Base-by-base conservation (phyloP, 208 protist genomes). In the Crithidia mellificae region DNA sequence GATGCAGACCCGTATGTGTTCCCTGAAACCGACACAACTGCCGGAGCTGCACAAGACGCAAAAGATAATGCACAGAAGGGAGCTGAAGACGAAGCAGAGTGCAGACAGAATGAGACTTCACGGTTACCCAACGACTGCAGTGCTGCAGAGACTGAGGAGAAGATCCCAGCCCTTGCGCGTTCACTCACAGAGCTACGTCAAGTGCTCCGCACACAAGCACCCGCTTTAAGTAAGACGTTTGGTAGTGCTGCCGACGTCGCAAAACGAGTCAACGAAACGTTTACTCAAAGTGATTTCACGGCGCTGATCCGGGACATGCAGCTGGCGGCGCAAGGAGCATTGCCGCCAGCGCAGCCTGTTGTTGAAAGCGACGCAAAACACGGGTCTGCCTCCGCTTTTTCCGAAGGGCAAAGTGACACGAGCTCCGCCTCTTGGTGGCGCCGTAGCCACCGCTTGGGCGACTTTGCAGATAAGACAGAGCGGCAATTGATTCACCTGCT, bases 1-100 rank as follows among this genome's bases (percentile, higher is more conserved):
- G 82, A 91, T 58, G 50, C 56, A 2, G 41, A 68, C 2, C 58
- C 61, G 46, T 83, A 79, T 68, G 32, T n/a, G 6, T 65, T 73
- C 81, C 53, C 44, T 9, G 41, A 20, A 11, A 46, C 11, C 2
- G 65, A 53, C n/a, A 55, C 11, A 15, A 12, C 17, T 38, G 20
- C 9, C 15, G 32, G n/a, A n/a, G n/a, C n/a, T n/a, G n/a, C n/a
- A 20, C 14, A 46, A 12, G 14, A 4, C 41, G 41, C 17, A 12
- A 46, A 17, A 2, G 3, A 46, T 4, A 6, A n/a, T 15, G 41
- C 15, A 46, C 15, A 4, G 15, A n/a, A n/a, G n/a, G n/a, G n/a
- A n/a, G n/a, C n/a, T n/a, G n/a, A n/a, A n/a, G n/a, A n/a, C n/a
- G n/a, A n/a, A n/a, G n/a, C n/a, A n/a, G n/a, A n/a, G n/a, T n/a